These are phyloP conservation scores for Xylariaceae sp. DNA, from an alignment of 2,329 filamentous ascomycete genomes.

Conservation along the genomic window DNA sequence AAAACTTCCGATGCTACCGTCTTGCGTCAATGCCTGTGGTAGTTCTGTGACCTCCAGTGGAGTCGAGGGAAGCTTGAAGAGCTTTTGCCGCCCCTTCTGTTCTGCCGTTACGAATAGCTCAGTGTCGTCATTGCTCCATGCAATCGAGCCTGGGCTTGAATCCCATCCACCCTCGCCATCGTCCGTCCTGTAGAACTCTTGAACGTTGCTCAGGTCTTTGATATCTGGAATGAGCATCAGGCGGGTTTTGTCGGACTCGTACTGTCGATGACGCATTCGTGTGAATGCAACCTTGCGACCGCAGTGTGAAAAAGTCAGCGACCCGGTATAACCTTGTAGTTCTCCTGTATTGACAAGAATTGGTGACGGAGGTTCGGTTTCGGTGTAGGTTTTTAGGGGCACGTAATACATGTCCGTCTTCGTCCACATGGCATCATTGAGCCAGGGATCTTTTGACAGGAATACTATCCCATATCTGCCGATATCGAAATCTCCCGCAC, in stretches of 20 bases:
- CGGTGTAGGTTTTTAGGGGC: conserved; percentile 57
- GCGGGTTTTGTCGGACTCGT: conserved; percentile 76
- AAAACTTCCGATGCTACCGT: conserved; percentile 53
- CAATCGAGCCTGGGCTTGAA: conserved; percentile 50
- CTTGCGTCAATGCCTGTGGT: conserved; percentile 47
- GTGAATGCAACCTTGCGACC: conserved; percentile 71
- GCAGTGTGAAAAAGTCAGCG: conserved; percentile 70
- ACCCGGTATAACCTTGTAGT: conserved; percentile 60
- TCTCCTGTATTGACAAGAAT: conserved; percentile 53
- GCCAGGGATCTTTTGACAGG: conserved; percentile 67
- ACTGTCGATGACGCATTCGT: conserved; percentile 71
- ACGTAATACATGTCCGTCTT: conserved; percentile 79
- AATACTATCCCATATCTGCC: conserved; percentile 63
- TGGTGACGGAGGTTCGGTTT: conserved; percentile 46
- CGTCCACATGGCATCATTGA: conserved; percentile 70
- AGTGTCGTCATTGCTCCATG: conserved; percentile 56
- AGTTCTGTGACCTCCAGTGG: conserved; percentile 45
- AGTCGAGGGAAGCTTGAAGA: conserved; percentile 59
- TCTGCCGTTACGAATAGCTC: conserved; percentile 72
- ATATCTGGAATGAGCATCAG: conserved; percentile 63
- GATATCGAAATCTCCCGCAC: conserved; percentile 75
- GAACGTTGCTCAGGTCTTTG: conserved; percentile 50
- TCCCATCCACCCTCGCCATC: conserved; percentile 64
- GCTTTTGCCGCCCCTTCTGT: conserved; percentile 56
- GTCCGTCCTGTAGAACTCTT: conserved; percentile 58